Base-by-base conservation (phyloP, 2,329 filamentous ascomycete species). In the Xylariomycetidae sp. region DNA sequence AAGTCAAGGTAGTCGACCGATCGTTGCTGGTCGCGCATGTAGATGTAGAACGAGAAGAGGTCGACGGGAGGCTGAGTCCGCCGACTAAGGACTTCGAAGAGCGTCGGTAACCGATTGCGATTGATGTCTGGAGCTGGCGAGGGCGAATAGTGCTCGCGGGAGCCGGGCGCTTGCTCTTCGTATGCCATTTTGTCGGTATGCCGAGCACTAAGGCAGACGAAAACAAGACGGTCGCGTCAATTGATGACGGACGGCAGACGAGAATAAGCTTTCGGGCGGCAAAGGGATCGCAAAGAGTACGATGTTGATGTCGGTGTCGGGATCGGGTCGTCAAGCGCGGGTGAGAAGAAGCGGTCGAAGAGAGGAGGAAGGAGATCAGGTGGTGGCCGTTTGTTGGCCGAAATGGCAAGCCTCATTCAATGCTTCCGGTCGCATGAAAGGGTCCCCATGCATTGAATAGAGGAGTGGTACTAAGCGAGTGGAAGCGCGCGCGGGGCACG, bases 1-100 rank as follows among this genome's bases (percentile, higher is more conserved):
- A 98, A 98, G 58, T 98, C 92, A 25, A 98, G 69, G 53, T 98
- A 98, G 56, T 98, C 92, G 10, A 98, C 92, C 6, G 90, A 95
- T 58, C 89, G 80, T 62, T 98, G 92, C 63, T 95, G 89, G 60
- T 98, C 93, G 53, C 92, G 79, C 92, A 98, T 98, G 65, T 95
- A 98, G 52, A 98, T 98, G 65, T 98, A 98, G 68, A 98, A 98
- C 2, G 89, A 95, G 62, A 95, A 98, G 9, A 98, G 72, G 56
- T 98, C 93, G 37, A 98, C 90, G 0, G 92, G 92, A 30, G 93
- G 86, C 14, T 93, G 73, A n/a, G 92, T 98, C 44, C 88, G 81
- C 47, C 93, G 80, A 57, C 87, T 95, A 40, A 98, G 69, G 35
- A 98, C 92, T 64, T 98, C 93, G 57, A 94, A 95, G 32, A 98